Evolutionary conservation across 305 asterid species (phyloP).

Genomic region (Rubia peregrina): DNA sequence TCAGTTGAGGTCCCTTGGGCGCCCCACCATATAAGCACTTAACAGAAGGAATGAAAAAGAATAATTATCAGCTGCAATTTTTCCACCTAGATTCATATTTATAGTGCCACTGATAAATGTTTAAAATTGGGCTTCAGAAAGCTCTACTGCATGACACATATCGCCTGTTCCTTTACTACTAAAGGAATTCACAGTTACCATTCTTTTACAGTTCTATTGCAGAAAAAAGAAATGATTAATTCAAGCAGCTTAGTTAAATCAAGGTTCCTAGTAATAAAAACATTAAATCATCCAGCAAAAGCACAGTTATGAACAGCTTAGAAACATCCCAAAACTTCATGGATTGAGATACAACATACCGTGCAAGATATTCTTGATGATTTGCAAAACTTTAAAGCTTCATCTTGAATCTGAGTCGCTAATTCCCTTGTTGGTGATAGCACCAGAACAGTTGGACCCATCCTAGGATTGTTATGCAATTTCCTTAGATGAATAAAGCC

Average conservation of each 20-base stretch:
- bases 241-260: not conserved
- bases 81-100: not conserved
- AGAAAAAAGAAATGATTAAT: not conserved
- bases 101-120: not conserved
- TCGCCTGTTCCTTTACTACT: not conserved
- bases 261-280: not conserved
- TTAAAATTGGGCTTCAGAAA: not conserved
- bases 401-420: constrained; percentile 97
- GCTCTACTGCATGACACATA: not conserved
- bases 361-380: constrained; percentile 89
- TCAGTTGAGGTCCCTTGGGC: constrained; percentile 84
- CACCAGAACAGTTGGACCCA: constrained; percentile 95
- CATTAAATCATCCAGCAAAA: not conserved
- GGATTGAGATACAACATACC: constrained; percentile 30
- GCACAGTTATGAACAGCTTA: not conserved
- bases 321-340: not conserved
- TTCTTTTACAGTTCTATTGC: not conserved
- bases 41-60: not conserved
- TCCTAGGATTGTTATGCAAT: constrained; percentile 50
- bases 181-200: not conserved
- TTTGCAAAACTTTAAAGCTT: constrained; percentile 84
- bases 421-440: constrained; percentile 94
- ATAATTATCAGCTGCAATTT: not conserved
- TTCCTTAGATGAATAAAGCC: constrained; percentile 78
- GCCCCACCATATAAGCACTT: constrained; percentile 90